These are phyloP conservation scores for Aureobasidium sp. DNA, from an alignment of 2,329 filamentous ascomycete genomes.

Conservation along the genomic window DNA sequence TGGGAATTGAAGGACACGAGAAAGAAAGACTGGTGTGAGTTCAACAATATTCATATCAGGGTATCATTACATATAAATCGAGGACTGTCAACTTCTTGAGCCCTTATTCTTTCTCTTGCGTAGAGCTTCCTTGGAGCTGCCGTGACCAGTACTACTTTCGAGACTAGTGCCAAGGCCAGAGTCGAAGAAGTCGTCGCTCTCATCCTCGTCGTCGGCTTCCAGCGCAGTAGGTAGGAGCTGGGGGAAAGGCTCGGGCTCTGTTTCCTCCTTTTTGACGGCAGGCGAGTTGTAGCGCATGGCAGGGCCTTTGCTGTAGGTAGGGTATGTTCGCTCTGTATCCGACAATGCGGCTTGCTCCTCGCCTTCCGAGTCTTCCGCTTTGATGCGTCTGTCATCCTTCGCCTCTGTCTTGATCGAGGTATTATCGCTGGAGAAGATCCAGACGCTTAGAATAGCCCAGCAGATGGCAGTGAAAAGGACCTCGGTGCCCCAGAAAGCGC, in stretches of 20 bases:
- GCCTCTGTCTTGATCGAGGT: conserved; percentile 18
- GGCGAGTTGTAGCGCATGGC: conserved; percentile 30
- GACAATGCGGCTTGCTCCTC: conserved; percentile 29
- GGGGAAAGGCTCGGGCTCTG: conserved; percentile 17
- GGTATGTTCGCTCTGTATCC: conserved; percentile 44
- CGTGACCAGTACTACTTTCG: conserved; percentile 32
- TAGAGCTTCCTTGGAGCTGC: conserved; percentile 1
- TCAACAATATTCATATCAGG: neutral
- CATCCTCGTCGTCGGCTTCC: conserved; percentile 38
- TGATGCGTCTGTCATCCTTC: conserved; percentile 18
- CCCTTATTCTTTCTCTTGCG: conserved; percentile 10
- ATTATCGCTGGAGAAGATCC: conserved; percentile 27
- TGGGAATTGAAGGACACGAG: neutral
- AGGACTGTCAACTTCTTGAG: neutral
- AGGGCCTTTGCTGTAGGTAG: conserved; percentile 39
- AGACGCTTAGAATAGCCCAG: conserved; percentile 52
- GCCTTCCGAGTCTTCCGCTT: conserved; percentile 23
- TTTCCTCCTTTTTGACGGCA: conserved; percentile 25
- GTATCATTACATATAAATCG: neutral
- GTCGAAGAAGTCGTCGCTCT: conserved; percentile 40
- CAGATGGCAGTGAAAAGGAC: conserved; percentile 58
- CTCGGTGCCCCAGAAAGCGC: conserved; percentile 70
- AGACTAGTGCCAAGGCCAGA: conserved; percentile 45
- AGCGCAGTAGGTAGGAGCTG: conserved; percentile 20
- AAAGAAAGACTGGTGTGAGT: neutral